Percentiles rank a stretch among this genome's conserved stretches.
Conservation (phyloP, 768 basidiomycete species). For the Termitomyces sp. region DNA sequence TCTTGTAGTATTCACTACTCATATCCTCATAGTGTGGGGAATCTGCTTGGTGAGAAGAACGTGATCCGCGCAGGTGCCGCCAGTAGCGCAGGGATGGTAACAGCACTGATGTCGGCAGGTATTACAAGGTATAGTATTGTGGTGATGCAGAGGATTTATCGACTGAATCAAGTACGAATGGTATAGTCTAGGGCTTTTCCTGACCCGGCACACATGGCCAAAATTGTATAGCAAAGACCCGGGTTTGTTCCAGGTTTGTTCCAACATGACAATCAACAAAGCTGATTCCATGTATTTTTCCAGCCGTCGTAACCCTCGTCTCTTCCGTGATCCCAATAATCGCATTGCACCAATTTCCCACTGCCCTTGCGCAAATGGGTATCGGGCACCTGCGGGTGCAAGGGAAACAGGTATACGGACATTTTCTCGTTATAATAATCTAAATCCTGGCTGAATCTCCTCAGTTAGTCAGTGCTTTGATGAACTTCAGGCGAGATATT, state of each 20-base stretch:
- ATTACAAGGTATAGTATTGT: not conserved
- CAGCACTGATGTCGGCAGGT: not conserved
- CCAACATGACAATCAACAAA: not conserved
- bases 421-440: not conserved
- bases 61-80: not conserved
- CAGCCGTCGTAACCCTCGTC: slow-evolving; percentile 51
- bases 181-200: not conserved
- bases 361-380: slow-evolving; percentile 60
- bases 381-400: slow-evolving; percentile 75
- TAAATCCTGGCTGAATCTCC: not conserved
- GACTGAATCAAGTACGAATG: not conserved
- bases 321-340: slow-evolving; percentile 59
- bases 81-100: not conserved
- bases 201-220: not conserved
- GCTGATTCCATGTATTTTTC: not conserved
- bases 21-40: slow-evolving; percentile 1
- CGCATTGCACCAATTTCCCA: slow-evolving; percentile 50
- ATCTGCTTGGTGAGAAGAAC: slow-evolving; percentile 9
- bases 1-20: not conserved
- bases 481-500: slow-evolving; percentile 57
- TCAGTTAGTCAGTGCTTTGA: slow-evolving; percentile 63
- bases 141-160: not conserved
- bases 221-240: not conserved
- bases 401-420: slow-evolving; percentile 56
- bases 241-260: not conserved